Percentiles rank a stretch among this genome's conserved stretches.
Evolutionary conservation across 2,329 filamentous ascomycete genomes (phyloP).

Genomic region (Pseudocercospora cruenta): DNA sequence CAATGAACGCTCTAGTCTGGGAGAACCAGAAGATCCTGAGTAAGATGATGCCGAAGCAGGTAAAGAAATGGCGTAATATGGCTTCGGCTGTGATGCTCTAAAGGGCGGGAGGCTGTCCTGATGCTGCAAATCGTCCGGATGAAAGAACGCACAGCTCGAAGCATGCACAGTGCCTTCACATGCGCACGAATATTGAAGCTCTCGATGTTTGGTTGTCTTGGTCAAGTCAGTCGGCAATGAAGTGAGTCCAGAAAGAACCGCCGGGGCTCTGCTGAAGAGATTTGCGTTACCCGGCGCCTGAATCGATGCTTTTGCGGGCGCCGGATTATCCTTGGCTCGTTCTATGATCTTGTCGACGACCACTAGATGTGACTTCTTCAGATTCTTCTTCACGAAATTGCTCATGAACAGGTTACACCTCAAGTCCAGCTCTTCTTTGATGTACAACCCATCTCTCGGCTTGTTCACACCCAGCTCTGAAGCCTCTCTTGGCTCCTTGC

Average conservation of each 20-base stretch:
- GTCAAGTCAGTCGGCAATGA: conserved; percentile 13
- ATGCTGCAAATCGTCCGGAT: conserved; percentile 19
- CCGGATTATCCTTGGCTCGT: conserved; percentile 20
- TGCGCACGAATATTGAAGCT: conserved; percentile 18
- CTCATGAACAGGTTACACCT: conserved; percentile 77
- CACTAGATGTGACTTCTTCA: conserved; percentile 73
- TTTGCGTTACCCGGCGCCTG: conserved; percentile 2
- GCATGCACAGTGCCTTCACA: conserved; percentile 22
- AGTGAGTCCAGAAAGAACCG: conserved; percentile 6
- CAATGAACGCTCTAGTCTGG: conserved; percentile 9
- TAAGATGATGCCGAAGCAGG: conserved; percentile 17
- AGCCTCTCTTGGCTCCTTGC: conserved; percentile 64
- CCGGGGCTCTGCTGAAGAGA: conserved; percentile 12
- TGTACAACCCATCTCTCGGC: conserved; percentile 71
- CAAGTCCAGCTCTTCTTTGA: conserved; percentile 85
- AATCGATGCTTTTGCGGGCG: conserved; percentile 1
- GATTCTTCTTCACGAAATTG: conserved; percentile 77
- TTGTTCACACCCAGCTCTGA: conserved; percentile 63
- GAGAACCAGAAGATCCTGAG: conserved; percentile 12
- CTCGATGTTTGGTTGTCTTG: conserved; percentile 15
- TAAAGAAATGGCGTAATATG: conserved; percentile 19
- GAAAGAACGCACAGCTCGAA: conserved; percentile 23
- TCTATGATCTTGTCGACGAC: conserved; percentile 61
- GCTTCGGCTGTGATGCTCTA: conserved; percentile 11
- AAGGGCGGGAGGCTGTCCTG: not conserved